Percentiles rank a stretch among this genome's conserved stretches.
These are phyloP conservation scores for Halocafeteria seosinensis DNA, from an alignment of 108 stramenopile genomes.

Conservation along the genomic window DNA sequence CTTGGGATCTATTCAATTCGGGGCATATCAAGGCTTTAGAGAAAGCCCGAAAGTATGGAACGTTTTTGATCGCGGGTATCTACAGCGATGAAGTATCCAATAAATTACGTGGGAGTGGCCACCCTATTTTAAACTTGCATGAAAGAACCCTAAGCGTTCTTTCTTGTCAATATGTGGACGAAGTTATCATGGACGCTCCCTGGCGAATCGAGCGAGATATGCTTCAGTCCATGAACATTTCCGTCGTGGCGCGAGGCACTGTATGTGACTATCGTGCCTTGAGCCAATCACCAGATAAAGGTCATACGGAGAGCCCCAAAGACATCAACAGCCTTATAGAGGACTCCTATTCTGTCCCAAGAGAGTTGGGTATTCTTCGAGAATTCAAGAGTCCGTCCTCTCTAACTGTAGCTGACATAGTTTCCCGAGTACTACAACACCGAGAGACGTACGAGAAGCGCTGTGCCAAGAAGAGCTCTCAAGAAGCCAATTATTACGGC, in stretches of 20 bases:
- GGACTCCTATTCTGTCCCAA: too few species aligned
- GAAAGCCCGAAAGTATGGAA: conserved; percentile 56
- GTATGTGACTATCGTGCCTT: too few species aligned
- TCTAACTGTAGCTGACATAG: background rate
- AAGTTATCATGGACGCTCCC: conserved; percentile 90
- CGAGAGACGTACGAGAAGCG: background rate
- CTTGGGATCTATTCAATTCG: conserved; percentile 96
- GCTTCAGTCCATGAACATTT: conserved; percentile 41
- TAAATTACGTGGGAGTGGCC: conserved; percentile 46
- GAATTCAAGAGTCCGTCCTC: background rate
- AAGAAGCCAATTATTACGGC: background rate
- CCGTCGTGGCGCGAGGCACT: conserved; percentile 5
- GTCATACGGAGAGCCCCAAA: too few species aligned
- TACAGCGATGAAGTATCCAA: conserved; percentile 82
- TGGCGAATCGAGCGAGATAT: conserved; percentile 67
- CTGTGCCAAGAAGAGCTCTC: background rate
- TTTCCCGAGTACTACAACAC: background rate
- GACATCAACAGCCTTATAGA: too few species aligned
- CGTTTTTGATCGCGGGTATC: conserved; percentile 91
- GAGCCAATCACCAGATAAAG: too few species aligned
- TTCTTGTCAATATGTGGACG: conserved; percentile 63
- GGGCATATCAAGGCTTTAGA: conserved; percentile 79
- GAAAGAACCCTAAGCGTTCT: conserved; percentile 79
- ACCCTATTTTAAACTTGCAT: conserved; percentile 80
- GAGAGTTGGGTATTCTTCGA: too few species aligned